phyloP scores from a whole-genome alignment of 441 rosid species.

The Pelargonium fulgidum region DNA sequence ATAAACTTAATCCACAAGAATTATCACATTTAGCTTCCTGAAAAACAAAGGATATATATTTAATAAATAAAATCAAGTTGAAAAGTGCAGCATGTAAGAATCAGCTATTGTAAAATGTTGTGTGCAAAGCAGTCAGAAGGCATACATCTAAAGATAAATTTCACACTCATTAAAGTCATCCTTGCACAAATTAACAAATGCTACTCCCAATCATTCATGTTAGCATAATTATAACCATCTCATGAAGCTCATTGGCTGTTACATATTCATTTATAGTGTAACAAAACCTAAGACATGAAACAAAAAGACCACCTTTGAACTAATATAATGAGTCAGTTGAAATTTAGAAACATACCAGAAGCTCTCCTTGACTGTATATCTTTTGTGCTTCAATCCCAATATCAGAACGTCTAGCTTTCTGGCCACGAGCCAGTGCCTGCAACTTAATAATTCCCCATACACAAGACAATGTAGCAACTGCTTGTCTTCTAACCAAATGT shows the following conservation, averaged over 20 bases:
- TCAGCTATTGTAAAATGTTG: constrained; percentile 3
- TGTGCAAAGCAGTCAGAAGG: background rate
- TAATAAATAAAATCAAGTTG: background rate
- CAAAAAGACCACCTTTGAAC: background rate
- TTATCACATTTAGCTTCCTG: constrained; percentile 33
- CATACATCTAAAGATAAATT: background rate
- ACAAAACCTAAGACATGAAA: background rate
- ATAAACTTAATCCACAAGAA: constrained; percentile 28
- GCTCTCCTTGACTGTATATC: constrained; percentile 25
- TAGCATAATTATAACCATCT: background rate
- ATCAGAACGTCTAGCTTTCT: constrained; percentile 41
- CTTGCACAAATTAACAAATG: background rate
- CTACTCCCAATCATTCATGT: background rate
- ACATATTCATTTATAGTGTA: background rate
- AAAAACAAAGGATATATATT: background rate
- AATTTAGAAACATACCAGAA: constrained; percentile 39
- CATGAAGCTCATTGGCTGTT: background rate
- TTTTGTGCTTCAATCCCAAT: constrained; percentile 34
- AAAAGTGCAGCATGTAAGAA: background rate
- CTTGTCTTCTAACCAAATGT: constrained; percentile 63
- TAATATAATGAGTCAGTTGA: background rate
- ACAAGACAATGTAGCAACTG: constrained; percentile 57
- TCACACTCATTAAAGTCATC: background rate
- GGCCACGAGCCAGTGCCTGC: constrained; percentile 52
- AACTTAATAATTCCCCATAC: constrained; percentile 48